Evolutionary conservation across 2,329 filamentous ascomycete genomes (phyloP).

Genomic region (Ophiostoma himal-ulmi): DNA sequence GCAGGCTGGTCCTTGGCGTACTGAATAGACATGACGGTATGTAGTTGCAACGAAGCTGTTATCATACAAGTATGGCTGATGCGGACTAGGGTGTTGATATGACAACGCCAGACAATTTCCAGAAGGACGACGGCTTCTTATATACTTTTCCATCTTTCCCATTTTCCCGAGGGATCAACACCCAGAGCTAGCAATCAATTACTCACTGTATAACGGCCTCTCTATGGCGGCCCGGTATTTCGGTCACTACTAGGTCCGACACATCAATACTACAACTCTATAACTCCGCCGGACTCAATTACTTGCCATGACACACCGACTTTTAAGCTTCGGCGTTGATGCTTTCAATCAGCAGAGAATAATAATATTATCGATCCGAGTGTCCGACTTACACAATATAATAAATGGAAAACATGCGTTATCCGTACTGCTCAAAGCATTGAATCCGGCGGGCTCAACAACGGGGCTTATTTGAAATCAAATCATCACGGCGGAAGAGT

Average conservation of each 20-base stretch:
- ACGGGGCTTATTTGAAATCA: background rate
- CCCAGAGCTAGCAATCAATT: background rate
- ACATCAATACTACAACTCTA: background rate
- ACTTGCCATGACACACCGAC: background rate
- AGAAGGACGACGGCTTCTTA: background rate
- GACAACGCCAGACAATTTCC: background rate
- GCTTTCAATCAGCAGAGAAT: background rate
- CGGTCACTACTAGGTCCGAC: background rate
- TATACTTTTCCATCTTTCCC: background rate
- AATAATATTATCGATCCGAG: background rate
- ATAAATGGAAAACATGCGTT: background rate
- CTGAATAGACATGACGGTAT: conserved; percentile 14
- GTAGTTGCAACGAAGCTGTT: background rate
- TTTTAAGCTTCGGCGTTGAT: background rate
- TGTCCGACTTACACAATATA: background rate
- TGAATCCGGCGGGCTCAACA: background rate
- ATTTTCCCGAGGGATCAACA: background rate
- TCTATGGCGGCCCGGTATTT: background rate
- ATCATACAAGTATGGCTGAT: background rate
- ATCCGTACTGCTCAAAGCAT: background rate
- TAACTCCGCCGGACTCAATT: background rate
- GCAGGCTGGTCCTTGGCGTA: conserved; percentile 31
- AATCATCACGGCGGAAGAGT: background rate
- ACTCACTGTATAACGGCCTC: background rate
- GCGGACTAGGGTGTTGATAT: background rate